phyloP scores from a whole-genome alignment of 2,329 filamentous ascomycete genomes.

The Neopestalotiopsis clavispora region DNA sequence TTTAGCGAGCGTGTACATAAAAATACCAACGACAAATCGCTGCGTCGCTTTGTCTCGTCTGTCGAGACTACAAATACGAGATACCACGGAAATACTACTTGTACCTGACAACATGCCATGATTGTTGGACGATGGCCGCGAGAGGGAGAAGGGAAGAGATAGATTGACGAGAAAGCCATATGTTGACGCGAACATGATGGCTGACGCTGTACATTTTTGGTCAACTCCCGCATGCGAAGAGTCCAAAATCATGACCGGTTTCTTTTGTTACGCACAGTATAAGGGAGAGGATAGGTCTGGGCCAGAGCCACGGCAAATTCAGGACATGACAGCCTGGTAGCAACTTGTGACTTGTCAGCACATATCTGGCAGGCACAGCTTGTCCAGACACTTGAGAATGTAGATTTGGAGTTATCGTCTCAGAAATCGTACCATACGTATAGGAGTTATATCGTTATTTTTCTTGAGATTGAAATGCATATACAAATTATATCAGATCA shows the following conservation, averaged over 20 bases:
- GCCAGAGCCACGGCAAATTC: not conserved
- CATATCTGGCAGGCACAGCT: not conserved
- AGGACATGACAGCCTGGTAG: not conserved
- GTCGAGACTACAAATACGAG: not conserved
- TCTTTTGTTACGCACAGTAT: not conserved
- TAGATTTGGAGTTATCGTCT: constrained; percentile 2
- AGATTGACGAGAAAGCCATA: not conserved
- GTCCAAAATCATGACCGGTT: not conserved
- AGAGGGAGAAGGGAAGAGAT: not conserved
- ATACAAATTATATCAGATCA: not conserved
- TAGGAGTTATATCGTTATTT: constrained; percentile 4
- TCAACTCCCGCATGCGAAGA: not conserved
- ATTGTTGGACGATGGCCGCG: not conserved
- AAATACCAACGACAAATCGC: not conserved
- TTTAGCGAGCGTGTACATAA: constrained; percentile 4
- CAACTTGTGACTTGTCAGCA: not conserved
- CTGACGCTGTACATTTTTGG: not conserved
- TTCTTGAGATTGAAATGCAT: not conserved
- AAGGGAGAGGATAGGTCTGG: not conserved
- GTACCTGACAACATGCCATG: not conserved
- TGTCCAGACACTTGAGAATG: not conserved
- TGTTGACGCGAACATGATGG: not conserved
- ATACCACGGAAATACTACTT: not conserved
- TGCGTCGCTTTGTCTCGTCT: not conserved
- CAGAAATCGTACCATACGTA: constrained; percentile 4